phyloP scores from a whole-genome alignment of 75 land plant species.

The Picea glauca region DNA sequence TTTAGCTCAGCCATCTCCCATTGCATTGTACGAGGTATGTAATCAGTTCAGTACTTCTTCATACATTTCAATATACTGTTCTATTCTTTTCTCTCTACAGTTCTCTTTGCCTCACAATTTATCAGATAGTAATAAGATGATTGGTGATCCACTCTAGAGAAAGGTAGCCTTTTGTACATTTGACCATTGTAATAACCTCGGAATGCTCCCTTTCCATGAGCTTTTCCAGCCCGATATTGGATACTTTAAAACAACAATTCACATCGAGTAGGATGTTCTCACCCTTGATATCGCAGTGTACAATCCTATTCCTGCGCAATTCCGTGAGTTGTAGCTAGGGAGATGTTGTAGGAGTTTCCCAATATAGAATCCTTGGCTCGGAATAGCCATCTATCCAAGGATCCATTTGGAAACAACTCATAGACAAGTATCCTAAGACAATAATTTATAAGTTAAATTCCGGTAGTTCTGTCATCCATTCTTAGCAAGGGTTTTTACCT shows the following conservation, averaged over 20 bases:
- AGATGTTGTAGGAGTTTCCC: slow-evolving; percentile 60
- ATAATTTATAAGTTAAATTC: neutral
- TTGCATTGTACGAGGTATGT: too few relatives aligned
- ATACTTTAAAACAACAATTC: slow-evolving; percentile 61
- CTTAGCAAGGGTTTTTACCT: neutral
- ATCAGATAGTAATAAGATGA: slow-evolving; percentile 54
- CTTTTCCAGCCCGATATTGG: slow-evolving; percentile 88
- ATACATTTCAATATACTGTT: too few relatives aligned
- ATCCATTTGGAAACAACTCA: slow-evolving; percentile 37
- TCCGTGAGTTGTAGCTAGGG: slow-evolving; percentile 59
- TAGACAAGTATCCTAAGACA: slow-evolving; percentile 29
- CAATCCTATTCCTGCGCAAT: slow-evolving; percentile 66
- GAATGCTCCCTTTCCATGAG: slow-evolving; percentile 51
- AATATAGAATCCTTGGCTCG: slow-evolving; percentile 32
- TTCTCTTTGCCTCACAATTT: too few relatives aligned
- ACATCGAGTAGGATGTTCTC: slow-evolving; percentile 72
- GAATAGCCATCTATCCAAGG: slow-evolving; percentile 33
- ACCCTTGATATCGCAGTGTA: slow-evolving; percentile 89
- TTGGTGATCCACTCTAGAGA: slow-evolving; percentile 74
- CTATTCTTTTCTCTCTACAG: too few relatives aligned
- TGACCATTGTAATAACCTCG: slow-evolving; percentile 52
- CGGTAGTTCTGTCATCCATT: neutral
- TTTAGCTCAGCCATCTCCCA: too few relatives aligned
- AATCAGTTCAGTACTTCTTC: too few relatives aligned
- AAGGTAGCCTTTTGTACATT: slow-evolving; percentile 73